Conservation (phyloP, 2,329 filamentous ascomycete genomes). For the Fusarium guadeloupense region DNA sequence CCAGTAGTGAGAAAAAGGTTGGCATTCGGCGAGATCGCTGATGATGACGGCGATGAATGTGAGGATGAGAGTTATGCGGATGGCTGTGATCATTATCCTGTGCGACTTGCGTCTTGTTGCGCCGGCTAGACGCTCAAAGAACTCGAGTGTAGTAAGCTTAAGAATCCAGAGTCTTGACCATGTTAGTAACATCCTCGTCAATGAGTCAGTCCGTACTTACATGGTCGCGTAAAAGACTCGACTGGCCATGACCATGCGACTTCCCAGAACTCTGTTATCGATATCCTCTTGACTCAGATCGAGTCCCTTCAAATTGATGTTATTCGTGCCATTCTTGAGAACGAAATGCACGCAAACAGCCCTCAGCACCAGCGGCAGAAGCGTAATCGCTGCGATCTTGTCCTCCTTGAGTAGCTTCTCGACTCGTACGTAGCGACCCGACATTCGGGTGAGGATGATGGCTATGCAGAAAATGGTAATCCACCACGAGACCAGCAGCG, state of each 20-base stretch:
- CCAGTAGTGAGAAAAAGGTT: conserved; percentile 75
- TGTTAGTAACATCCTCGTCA: conserved; percentile 14
- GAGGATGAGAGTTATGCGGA: conserved; percentile 74
- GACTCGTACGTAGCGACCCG: conserved; percentile 82
- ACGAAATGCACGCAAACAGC: conserved; percentile 87
- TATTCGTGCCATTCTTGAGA: conserved; percentile 89
- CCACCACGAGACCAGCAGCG: conserved; percentile 93
- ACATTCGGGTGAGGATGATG: conserved; percentile 80
- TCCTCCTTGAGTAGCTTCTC: conserved; percentile 87
- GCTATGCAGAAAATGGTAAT: conserved; percentile 80
- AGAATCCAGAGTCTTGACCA: conserved; percentile 80
- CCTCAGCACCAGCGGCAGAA: conserved; percentile 79
- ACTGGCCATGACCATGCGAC: conserved; percentile 78
- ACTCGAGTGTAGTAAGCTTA: conserved; percentile 89
- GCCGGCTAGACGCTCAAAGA: conserved; percentile 83
- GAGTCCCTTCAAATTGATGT: conserved; percentile 63
- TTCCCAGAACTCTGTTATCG: conserved; percentile 72
- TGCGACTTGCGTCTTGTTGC: conserved; percentile 81
- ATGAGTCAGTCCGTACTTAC: conserved; percentile 60
- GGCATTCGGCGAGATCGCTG: conserved; percentile 83
- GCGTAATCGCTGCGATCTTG: conserved; percentile 78
- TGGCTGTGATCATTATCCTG: conserved; percentile 71
- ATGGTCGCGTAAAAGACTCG: conserved; percentile 86
- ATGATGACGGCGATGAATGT: conserved; percentile 83
- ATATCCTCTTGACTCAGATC: conserved; percentile 50